Base-by-base conservation (phyloP, 75 land plant genomes). In the Selaginella moellendorffii region DNA sequence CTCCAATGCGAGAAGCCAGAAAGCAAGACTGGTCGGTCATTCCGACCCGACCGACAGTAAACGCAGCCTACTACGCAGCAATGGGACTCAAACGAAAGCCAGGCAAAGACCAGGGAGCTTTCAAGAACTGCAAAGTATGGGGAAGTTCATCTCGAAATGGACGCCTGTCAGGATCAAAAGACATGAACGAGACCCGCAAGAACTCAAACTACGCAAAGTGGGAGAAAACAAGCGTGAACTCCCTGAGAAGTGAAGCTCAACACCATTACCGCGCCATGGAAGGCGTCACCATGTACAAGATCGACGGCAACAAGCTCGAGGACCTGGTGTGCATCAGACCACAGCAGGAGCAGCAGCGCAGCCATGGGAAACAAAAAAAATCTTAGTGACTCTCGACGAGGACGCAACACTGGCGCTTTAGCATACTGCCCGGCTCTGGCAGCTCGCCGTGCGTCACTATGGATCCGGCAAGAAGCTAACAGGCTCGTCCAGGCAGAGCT, bases 281-380 rank as follows among this genome's bases (percentile, higher is more conserved):
- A 63, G 84, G 88, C 28, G 79, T 80, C 20, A 73, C 86, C 1
- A 62, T 87, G 29, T 91, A 91, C 69, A 91, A 91, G 69, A 75
- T 91, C 72, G 97, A 91, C 70, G 97, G 97, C 31, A 91, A 91
- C 31, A 91, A 79, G 67, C 72, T 91, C 60, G 93, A 91, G 28
- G 93, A 84, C 74, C 72, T 91, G 28, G 86, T 91, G 0, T 91
- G 97, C 67, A 82, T 87, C 29, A 85, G 68, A 25, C 70, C 67
- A 72, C n/a, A n/a, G n/a, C n/a, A n/a, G n/a, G n/a, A n/a, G n/a
- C n/a, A n/a, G n/a, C n/a, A n/a, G n/a, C n/a, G n/a, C n/a, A n/a
- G n/a, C n/a, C n/a, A n/a, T n/a, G n/a, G n/a, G n/a, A n/a, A n/a
- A n/a, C n/a, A n/a, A n/a, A n/a, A n/a, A n/a, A n/a, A n/a, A n/a